Conservation (phyloP, 495 filamentous ascomycete species). For the Podospora conica region DNA sequence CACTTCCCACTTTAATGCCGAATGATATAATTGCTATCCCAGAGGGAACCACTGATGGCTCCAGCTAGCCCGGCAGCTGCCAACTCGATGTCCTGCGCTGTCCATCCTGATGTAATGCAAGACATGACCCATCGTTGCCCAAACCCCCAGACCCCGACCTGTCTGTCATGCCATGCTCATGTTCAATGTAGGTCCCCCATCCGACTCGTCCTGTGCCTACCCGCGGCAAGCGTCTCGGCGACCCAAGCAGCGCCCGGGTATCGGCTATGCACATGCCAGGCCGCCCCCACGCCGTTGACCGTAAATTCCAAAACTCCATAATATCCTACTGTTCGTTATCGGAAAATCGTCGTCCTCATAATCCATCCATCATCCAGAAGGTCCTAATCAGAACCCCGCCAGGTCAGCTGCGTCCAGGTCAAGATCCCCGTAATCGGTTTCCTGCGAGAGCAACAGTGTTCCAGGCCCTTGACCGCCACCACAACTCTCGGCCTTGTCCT, state of each 20-base stretch:
- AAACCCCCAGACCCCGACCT: no score
- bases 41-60: background rate
- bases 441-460: constrained; percentile 27
- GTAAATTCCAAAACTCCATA: background rate
- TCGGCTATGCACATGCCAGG: background rate
- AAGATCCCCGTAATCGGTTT: constrained; percentile 37
- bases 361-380: background rate
- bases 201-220: background rate
- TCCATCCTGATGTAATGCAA: background rate
- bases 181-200: background rate
- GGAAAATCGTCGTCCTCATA: background rate
- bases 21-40: background rate
- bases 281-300: background rate
- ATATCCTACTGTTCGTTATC: background rate
- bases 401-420: constrained; percentile 28
- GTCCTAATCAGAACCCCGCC: background rate
- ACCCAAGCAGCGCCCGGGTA: background rate
- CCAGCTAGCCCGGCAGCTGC: background rate
- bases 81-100: background rate
- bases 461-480: background rate
- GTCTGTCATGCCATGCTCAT: no score
- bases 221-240: background rate
- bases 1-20: background rate
- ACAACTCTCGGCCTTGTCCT: background rate
- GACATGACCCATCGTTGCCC: background rate